A percentile compares a stretch with the other conserved stretches of the same genome.
phyloP scores from a whole-genome alignment of 2,329 filamentous ascomycete genomes.

The Hawksworthiomyces lignivorus region DNA sequence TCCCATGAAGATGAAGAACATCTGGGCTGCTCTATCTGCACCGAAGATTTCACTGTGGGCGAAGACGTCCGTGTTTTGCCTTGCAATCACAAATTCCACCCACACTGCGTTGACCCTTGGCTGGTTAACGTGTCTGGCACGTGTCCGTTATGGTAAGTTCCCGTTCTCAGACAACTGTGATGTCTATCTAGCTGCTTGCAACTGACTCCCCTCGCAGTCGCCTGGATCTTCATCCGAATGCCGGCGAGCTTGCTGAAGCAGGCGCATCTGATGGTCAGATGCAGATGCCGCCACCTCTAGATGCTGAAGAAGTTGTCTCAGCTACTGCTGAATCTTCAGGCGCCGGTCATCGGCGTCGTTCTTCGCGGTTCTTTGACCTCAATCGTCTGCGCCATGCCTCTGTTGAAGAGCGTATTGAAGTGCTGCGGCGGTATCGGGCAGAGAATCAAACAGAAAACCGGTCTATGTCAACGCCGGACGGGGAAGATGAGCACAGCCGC shows the following conservation, averaged over 20 bases:
- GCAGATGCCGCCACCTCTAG: slow-evolving; percentile 33
- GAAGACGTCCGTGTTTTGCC: slow-evolving; percentile 62
- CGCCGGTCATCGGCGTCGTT: slow-evolving; percentile 25
- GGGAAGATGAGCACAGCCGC: slow-evolving; percentile 28
- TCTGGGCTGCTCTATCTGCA: slow-evolving; percentile 60
- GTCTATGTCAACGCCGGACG: slow-evolving; percentile 16
- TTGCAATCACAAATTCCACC: slow-evolving; percentile 62
- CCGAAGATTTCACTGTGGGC: slow-evolving; percentile 59
- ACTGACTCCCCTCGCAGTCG: slow-evolving; percentile 30
- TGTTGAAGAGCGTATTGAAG: slow-evolving; percentile 54
- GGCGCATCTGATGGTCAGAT: slow-evolving; percentile 17
- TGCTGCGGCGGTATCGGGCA: slow-evolving; percentile 42
- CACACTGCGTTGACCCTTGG: slow-evolving; percentile 62
- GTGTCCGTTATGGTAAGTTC: slow-evolving; percentile 58
- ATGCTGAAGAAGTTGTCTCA: slow-evolving; percentile 27
- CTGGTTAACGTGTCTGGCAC: slow-evolving; percentile 62
- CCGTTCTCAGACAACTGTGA: background rate
- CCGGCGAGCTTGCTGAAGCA: slow-evolving; percentile 14
- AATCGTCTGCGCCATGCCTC: slow-evolving; percentile 51
- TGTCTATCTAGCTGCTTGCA: slow-evolving; percentile 1
- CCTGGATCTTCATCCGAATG: slow-evolving; percentile 40
- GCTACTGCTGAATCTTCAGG: slow-evolving; percentile 22
- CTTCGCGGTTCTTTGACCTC: slow-evolving; percentile 48
- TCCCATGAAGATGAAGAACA: slow-evolving; percentile 27
- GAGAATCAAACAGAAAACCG: slow-evolving; percentile 25